phyloP scores from a whole-genome alignment of 2,329 filamentous ascomycete genomes.

The Colletotrichum orchidophilum region DNA sequence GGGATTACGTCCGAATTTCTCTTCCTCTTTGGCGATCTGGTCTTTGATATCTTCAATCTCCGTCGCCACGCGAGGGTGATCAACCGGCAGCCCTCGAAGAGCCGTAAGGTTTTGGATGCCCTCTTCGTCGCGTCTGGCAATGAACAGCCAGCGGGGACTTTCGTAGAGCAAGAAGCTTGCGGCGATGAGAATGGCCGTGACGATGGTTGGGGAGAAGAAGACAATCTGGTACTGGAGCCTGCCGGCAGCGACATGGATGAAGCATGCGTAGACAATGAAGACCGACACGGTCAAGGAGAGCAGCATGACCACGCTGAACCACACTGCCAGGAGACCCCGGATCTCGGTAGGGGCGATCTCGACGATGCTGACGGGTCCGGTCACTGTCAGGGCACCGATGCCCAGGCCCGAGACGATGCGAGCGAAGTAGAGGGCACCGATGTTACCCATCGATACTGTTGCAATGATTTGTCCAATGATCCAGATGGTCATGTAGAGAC shows the following conservation, averaged over 20 bases:
- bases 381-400: constrained; percentile 50
- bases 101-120: not conserved
- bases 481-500: constrained; percentile 48
- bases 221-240: constrained; percentile 41
- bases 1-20: not conserved
- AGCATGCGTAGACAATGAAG: constrained; percentile 48
- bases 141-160: constrained; percentile 46
- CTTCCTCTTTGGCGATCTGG: not conserved
- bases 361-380: constrained; percentile 45
- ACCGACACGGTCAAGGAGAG: constrained; percentile 38
- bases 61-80: not conserved
- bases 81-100: not conserved
- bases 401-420: constrained; percentile 49
- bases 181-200: constrained; percentile 37
- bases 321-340: constrained; percentile 47
- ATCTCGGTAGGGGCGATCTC: constrained; percentile 51
- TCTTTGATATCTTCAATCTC: not conserved
- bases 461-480: constrained; percentile 46
- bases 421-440: constrained; percentile 45
- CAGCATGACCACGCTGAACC: constrained; percentile 49
- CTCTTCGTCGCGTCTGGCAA: not conserved
- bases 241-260: constrained; percentile 40
- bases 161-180: constrained; percentile 48
- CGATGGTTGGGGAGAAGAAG: constrained; percentile 36
- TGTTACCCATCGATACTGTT: constrained; percentile 38